These are phyloP conservation scores for Aureobasidium uvarum DNA, from an alignment of 2,329 filamentous ascomycete species.

Conservation along the genomic window DNA sequence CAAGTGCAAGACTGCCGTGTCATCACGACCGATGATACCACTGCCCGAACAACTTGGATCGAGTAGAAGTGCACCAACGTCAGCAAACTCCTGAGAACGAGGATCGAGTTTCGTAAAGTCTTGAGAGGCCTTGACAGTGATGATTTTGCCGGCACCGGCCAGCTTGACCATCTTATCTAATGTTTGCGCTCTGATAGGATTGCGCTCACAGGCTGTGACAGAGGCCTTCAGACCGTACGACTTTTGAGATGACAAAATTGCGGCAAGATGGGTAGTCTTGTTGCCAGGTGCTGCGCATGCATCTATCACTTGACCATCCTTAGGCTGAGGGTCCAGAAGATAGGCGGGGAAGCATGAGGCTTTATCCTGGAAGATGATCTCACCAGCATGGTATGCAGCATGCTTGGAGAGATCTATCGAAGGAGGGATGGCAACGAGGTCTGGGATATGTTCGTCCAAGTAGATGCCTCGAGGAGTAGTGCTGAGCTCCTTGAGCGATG, in stretches of 20 bases:
- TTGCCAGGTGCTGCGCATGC: constrained; percentile 94
- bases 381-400: constrained; percentile 69
- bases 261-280: constrained; percentile 91
- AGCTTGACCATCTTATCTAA: constrained; percentile 79
- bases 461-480: constrained; percentile 55
- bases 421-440: constrained; percentile 75
- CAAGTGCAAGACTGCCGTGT: constrained; percentile 38
- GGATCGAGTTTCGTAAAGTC: constrained; percentile 82
- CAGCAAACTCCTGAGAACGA: constrained; percentile 56
- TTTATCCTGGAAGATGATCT: constrained; percentile 91
- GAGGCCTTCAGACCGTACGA: constrained; percentile 33
- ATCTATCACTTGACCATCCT: constrained; percentile 79
- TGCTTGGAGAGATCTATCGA: constrained; percentile 69
- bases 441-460: constrained; percentile 78
- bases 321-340: constrained; percentile 66
- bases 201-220: constrained; percentile 80
- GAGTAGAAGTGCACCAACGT: constrained; percentile 79
- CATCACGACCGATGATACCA: constrained; percentile 87
- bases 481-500: constrained; percentile 56
- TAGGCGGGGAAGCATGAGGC: constrained; percentile 96
- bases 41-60: constrained; percentile 96
- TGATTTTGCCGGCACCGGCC: constrained; percentile 67
- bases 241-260: constrained; percentile 57
- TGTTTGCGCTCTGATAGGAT: constrained; percentile 67
- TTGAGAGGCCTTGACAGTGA: constrained; percentile 67